Evolutionary conservation across 352 stramenopile genomes (phyloP).

Genomic region (Globisporangium canariense): DNA sequence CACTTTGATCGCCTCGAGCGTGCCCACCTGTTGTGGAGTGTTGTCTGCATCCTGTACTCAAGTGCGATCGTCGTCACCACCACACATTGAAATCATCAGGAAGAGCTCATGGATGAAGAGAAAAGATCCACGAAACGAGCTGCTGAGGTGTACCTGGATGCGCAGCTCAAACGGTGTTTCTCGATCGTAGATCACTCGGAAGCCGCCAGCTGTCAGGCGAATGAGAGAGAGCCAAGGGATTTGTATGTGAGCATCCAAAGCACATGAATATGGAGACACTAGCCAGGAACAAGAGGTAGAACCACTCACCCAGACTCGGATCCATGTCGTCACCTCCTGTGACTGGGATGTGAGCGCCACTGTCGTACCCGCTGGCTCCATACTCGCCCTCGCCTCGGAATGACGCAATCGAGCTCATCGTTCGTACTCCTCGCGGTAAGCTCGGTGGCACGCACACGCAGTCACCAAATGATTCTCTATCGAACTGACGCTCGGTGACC

Average conservation of each 20-base stretch:
- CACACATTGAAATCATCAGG: neutral
- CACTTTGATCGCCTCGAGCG: conserved; percentile 92
- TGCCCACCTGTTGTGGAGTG: conserved; percentile 87
- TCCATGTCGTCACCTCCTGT: conserved; percentile 65
- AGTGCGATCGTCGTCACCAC: neutral
- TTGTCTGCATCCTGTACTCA: conserved; percentile 63
- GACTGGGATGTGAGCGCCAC: conserved; percentile 39
- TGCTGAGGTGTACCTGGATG: conserved; percentile 56
- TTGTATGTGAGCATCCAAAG: neutral
- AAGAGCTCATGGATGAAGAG: neutral
- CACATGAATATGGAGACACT: neutral
- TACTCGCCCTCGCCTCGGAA: conserved; percentile 33
- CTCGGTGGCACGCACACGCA: neutral
- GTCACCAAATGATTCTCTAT: neutral
- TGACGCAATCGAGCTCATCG: conserved; percentile 41
- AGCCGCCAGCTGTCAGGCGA: conserved; percentile 58
- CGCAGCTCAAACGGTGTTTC: conserved; percentile 90
- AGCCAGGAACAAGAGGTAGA: neutral
- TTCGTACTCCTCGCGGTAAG: neutral
- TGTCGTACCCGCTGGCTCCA: conserved; percentile 8
- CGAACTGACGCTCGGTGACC: neutral
- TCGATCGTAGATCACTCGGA: conserved; percentile 88
- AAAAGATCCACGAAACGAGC: neutral
- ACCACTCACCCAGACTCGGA: conserved; percentile 59
- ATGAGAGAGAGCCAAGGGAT: neutral